phyloP scores from a whole-genome alignment of 495 filamentous ascomycete genomes.

The Aspergillus diversus region DNA sequence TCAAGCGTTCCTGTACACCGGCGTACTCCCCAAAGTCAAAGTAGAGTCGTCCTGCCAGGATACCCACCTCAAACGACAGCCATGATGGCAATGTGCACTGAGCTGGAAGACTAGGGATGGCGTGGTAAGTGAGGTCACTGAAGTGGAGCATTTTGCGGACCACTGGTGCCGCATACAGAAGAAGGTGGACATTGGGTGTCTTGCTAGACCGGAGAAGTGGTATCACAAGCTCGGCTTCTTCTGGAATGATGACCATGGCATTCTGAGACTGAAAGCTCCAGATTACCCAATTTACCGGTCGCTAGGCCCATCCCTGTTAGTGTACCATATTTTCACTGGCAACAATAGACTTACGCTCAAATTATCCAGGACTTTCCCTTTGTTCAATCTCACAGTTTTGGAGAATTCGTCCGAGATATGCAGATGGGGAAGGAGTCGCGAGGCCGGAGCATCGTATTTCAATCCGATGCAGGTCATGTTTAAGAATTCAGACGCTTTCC shows the following conservation, averaged over 20 bases:
- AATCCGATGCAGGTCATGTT: constrained; percentile 34
- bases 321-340: not conserved
- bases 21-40: constrained; percentile 47
- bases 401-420: constrained; percentile 47
- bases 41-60: constrained; percentile 60
- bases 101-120: constrained; percentile 23
- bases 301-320: constrained; percentile 28
- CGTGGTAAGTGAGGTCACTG: constrained; percentile 7
- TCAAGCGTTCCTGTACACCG: constrained; percentile 28
- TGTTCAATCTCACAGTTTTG: constrained; percentile 34
- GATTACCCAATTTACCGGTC: constrained; percentile 54
- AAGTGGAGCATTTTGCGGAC: constrained; percentile 15
- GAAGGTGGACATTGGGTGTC: constrained; percentile 1
- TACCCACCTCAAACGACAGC: constrained; percentile 55
- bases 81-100: constrained; percentile 39
- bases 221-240: constrained; percentile 59
- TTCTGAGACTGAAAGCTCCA: constrained; percentile 36
- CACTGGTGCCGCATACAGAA: constrained; percentile 13
- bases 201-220: constrained; percentile 35
- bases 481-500: constrained; percentile 35
- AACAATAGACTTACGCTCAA: constrained; percentile 37
- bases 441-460: constrained; percentile 34
- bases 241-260: constrained; percentile 55
- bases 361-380: constrained; percentile 33
- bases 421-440: constrained; percentile 27